Evolutionary conservation across 108 stramenopile species (phyloP), one percentile per base, ranked within the genome.

Genomic region (Conticribra guillardii): DNA sequence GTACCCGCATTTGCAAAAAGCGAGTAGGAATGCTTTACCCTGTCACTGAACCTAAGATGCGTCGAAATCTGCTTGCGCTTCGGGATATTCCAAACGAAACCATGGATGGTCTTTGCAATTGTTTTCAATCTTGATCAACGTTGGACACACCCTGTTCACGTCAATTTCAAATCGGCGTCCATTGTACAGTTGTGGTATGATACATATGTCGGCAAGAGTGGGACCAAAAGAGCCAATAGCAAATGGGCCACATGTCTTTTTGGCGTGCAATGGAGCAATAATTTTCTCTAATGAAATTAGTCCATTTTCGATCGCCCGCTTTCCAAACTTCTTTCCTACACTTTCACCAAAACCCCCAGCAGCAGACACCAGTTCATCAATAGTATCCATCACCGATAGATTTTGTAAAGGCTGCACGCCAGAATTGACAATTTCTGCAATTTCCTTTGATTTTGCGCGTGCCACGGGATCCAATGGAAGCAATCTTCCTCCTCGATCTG

Each of bases 401-500:
- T 87, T 88, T 77, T 93, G 92, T 65, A 90, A 63, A 15, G 89
- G 92, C 64, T 91, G 89, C 3, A 75, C 90, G 16, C 87, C 84
- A 15, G 87, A 48, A 88, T 75, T 67, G 31, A 78, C 21, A 24
- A 70, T 64, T 65, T 94, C 87, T 9, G 83, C 89, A 58, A 91
- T 76, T 76, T 93, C 83, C 31, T 69, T 61, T 0, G 76, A 87
- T n/a, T 60, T 76, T 22, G 79, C 77, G 24, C 74, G 65, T 29
- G 84, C 82, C 9, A 82, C 41, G 21, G 78, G 71, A 56, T 85
- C 85, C 5, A 32, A 24, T 14, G 83, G 71, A 11, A 87, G 80
- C 29, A 84, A 41, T 37, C 75, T 60, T 8, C 52, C 49, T 26
- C 77, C 74, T 16, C 45, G 21, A 51, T 67, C 21, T 14, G 89